Conservation (phyloP, 129 eudicot genomes). For the Calendula officinalis region DNA sequence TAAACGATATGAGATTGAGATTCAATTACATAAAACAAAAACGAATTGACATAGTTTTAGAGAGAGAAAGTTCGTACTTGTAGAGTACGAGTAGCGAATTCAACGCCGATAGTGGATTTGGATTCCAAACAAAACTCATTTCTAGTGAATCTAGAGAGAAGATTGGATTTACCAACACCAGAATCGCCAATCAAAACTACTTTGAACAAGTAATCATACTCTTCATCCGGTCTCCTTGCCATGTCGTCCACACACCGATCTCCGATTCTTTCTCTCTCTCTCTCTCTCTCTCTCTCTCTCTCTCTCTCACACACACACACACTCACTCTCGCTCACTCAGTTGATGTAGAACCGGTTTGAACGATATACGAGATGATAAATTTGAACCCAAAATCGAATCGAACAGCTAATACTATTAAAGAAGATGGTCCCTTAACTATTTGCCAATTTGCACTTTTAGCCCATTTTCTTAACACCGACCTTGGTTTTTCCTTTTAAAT, state of each 20-base stretch:
- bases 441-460: neutral
- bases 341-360: slow-evolving; percentile 23
- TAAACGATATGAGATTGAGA: slow-evolving; percentile 6
- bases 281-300: slow-evolving; percentile 8
- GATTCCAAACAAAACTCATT: slow-evolving; percentile 90
- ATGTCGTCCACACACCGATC: slow-evolving; percentile 37
- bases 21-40: neutral
- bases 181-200: slow-evolving; percentile 88
- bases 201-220: slow-evolving; percentile 90
- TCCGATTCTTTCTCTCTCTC: slow-evolving; percentile 25
- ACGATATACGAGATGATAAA: slow-evolving; percentile 9
- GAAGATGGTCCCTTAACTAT: neutral
- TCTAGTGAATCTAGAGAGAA: slow-evolving; percentile 82
- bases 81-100: slow-evolving; percentile 93
- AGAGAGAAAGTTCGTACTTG: slow-evolving; percentile 41
- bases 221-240: slow-evolving; percentile 91
- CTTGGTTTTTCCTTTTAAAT: too few relatives aligned
- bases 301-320: slow-evolving; percentile 12
- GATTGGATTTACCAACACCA: slow-evolving; percentile 81
- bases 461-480: neutral
- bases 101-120: slow-evolving; percentile 95
- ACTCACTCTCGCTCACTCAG: slow-evolving; percentile 9
- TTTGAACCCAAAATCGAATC: slow-evolving; percentile 2
- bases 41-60: neutral
- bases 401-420: neutral